Evolutionary conservation across 2,329 filamentous ascomycete species (phyloP), one percentile per base, ranked within the genome.

Genomic region (Hypomyces perniciosus): DNA sequence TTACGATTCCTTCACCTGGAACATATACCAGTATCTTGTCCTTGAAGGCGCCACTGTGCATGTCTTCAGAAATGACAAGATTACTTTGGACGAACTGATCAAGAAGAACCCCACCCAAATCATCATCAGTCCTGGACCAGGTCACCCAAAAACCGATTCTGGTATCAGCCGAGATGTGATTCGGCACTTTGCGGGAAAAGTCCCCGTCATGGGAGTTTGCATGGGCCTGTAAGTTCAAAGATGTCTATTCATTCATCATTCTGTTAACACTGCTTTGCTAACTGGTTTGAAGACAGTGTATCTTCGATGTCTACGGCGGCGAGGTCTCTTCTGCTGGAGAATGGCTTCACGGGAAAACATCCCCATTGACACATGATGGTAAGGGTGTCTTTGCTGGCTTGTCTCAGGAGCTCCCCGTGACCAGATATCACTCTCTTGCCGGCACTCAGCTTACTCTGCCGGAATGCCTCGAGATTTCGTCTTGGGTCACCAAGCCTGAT

Each of bases 1-100:
- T 72, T 99, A 97, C 71, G 93, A 99, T 71, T 97, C 93, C 4
- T 99, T 99, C 69, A 96, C 92, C 53, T 99, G 91, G 90, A 99
- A 99, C 65, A 90, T 99, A 53, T 99, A 97, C 69, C 95, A 99
- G 70, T 99, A 99, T 64, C 83, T 99, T 1, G 86, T 92, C 6
- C 83, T 99, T n/a, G 93, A 97, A 68, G 93, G 93, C 31, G 93
- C 95, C 29, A 87, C 77, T 1, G 93, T 96, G 46, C 88, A 85
- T 4, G 93, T 99, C 20, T 88, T 84, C 71, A 83, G 93, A 61
- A 99, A 99, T 65, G 92, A 99, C 70, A 84, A 96, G 68, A 84
- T 97, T 59, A 85, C 86, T 0, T 70, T 99, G 5, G 84, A 95
- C 8, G 86, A 96, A 60, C 76, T 99, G 56, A 83, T 93, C 55